A percentile compares a stretch with the other conserved stretches of the same genome.
These are phyloP conservation scores for Diplogelasinospora grovesii DNA, from an alignment of 495 filamentous ascomycete species.

Conservation along the genomic window DNA sequence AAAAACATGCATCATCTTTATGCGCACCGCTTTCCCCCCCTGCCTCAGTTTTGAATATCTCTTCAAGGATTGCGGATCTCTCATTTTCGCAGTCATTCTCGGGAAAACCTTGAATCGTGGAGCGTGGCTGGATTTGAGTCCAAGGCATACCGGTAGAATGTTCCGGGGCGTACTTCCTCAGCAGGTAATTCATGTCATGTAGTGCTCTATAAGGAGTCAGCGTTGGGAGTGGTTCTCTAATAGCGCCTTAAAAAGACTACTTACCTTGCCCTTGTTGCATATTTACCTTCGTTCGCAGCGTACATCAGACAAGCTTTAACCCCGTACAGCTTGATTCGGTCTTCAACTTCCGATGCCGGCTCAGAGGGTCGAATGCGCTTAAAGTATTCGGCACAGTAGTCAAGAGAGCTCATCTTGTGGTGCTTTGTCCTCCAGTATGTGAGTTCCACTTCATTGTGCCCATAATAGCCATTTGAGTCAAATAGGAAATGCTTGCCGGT, in stretches of 20 bases:
- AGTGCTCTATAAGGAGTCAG: not conserved
- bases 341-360: not conserved
- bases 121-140: not conserved
- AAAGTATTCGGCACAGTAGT: conserved; percentile 1
- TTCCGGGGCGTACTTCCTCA: not conserved
- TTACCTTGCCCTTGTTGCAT: not conserved
- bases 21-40: not conserved
- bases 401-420: not conserved
- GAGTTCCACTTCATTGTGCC: not conserved
- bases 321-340: not conserved
- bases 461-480: not conserved
- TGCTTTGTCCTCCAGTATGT: not conserved
- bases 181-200: not conserved
- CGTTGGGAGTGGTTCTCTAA: no score
- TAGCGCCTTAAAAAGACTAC: not conserved
- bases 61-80: not conserved
- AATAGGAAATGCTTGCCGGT: not conserved
- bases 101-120: not conserved
- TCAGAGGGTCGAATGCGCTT: not conserved
- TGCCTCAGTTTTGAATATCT: no score
- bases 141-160: no score
- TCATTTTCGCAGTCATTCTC: not conserved
- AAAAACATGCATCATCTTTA: not conserved
- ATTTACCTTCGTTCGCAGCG: not conserved
- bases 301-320: not conserved